Conservation (phyloP, 345 rosid genomes). For the Camelina laxa region DNA sequence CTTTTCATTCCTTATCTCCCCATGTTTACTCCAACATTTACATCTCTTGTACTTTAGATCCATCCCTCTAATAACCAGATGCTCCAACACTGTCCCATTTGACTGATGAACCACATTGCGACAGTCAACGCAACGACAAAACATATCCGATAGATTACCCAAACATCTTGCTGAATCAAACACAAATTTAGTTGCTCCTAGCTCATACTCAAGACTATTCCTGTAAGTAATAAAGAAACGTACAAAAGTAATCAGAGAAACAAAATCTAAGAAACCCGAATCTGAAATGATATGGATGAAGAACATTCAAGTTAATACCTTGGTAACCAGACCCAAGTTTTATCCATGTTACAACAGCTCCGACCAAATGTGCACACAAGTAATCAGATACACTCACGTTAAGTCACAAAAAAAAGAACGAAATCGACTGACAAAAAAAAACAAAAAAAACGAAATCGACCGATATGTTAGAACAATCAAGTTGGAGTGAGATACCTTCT, state of each 20-base stretch:
- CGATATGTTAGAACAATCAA: too few relatives aligned
- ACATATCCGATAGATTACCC: background rate
- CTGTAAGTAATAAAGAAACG: background rate
- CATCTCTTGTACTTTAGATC: background rate
- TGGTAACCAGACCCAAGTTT: constrained; percentile 10
- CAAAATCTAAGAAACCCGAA: background rate
- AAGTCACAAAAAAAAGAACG: background rate
- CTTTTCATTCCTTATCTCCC: background rate
- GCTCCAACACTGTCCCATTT: background rate
- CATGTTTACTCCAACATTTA: background rate
- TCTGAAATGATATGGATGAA: background rate
- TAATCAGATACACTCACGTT: background rate
- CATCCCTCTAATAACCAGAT: background rate
- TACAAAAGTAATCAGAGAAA: background rate
- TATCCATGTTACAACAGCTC: constrained; percentile 20
- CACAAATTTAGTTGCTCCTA: background rate
- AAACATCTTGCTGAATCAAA: background rate
- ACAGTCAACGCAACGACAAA: background rate
- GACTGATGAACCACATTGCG: background rate
- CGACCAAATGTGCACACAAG: constrained; percentile 6
- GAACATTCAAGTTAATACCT: background rate
- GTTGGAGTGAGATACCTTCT: too few relatives aligned
- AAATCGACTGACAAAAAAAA: too few relatives aligned
- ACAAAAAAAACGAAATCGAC: too few relatives aligned
- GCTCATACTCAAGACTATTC: background rate